Evolutionary conservation across 1,284 basidiomycete species (phyloP).

Genomic region (Singerocomus inundabilis): DNA sequence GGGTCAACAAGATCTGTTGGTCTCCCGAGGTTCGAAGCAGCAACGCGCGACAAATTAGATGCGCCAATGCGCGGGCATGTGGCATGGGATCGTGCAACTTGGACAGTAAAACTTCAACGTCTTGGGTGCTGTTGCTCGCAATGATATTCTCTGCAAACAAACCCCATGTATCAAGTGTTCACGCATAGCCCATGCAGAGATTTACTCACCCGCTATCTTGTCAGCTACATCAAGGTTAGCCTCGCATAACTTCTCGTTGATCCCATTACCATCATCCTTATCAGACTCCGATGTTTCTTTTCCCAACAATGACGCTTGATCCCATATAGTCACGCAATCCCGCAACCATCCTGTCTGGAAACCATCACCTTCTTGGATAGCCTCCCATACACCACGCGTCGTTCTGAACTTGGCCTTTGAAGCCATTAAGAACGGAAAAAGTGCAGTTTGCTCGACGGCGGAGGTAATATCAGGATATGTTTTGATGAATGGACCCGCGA

Average conservation of each 20-base stretch:
- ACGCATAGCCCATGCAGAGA: not conserved
- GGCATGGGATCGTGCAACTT: constrained; percentile 50
- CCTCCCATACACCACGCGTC: constrained; percentile 62
- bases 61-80: constrained; percentile 55
- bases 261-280: constrained; percentile 36
- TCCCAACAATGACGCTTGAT: constrained; percentile 21
- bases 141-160: constrained; percentile 54
- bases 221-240: constrained; percentile 52
- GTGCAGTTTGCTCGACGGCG: constrained; percentile 54
- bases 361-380: constrained; percentile 37
- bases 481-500: constrained; percentile 48
- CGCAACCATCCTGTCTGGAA: constrained; percentile 34
- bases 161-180: not conserved
- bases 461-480: constrained; percentile 37
- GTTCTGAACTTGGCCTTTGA: constrained; percentile 69
- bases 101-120: constrained; percentile 42
- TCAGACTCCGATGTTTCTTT: constrained; percentile 29
- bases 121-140: constrained; percentile 41
- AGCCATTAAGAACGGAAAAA: constrained; percentile 75
- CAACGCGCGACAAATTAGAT: constrained; percentile 58
- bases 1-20: constrained; percentile 54
- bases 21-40: constrained; percentile 54
- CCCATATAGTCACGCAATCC: constrained; percentile 47
- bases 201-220: constrained; percentile 61
- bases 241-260: constrained; percentile 45